These are phyloP conservation scores for Microthlaspi erraticum DNA, from an alignment of 345 rosid genomes.

Conservation along the genomic window DNA sequence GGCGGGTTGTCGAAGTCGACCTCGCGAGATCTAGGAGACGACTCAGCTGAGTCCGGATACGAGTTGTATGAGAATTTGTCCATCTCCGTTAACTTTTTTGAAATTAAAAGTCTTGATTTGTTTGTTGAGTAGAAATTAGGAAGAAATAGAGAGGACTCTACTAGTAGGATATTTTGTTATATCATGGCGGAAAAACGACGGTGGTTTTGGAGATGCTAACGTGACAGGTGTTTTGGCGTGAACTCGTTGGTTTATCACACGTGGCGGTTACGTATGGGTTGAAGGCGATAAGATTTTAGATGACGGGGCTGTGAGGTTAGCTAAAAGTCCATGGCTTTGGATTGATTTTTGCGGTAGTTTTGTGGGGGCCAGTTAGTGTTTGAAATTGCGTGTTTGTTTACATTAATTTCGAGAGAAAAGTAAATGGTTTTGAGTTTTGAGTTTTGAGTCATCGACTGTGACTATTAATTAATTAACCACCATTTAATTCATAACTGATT, in stretches of 20 bases:
- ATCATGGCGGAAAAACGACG: slow-evolving; percentile 19
- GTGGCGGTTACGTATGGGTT: slow-evolving; percentile 1
- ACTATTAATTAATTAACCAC: slow-evolving; percentile 6
- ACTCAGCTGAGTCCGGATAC: slow-evolving; percentile 80
- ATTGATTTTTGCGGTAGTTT: slow-evolving; percentile 34
- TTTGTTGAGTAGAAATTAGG: background rate
- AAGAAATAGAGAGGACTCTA: slow-evolving; percentile 18
- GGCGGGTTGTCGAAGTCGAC: slow-evolving; percentile 78
- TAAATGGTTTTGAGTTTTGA: slow-evolving; percentile 11
- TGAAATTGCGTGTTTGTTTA: slow-evolving; percentile 28
- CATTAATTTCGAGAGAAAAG: background rate
- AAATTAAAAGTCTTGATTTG: background rate
- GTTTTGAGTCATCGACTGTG: background rate
- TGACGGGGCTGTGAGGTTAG: slow-evolving; percentile 39
- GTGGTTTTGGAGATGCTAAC: slow-evolving; percentile 33
- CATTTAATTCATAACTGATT: background rate
- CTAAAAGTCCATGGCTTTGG: slow-evolving; percentile 14
- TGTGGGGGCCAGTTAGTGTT: slow-evolving; percentile 28
- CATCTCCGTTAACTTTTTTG: slow-evolving; percentile 45
- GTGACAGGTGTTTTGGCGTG: slow-evolving; percentile 20
- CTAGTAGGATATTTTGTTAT: background rate
- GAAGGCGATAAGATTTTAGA: background rate
- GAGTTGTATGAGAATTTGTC: slow-evolving; percentile 70
- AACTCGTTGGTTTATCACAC: slow-evolving; percentile 1
- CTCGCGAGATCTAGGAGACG: slow-evolving; percentile 92